Evolutionary conservation across 2,329 filamentous ascomycete species (phyloP).

Genomic region (Rhytidhysteron rufulum): DNA sequence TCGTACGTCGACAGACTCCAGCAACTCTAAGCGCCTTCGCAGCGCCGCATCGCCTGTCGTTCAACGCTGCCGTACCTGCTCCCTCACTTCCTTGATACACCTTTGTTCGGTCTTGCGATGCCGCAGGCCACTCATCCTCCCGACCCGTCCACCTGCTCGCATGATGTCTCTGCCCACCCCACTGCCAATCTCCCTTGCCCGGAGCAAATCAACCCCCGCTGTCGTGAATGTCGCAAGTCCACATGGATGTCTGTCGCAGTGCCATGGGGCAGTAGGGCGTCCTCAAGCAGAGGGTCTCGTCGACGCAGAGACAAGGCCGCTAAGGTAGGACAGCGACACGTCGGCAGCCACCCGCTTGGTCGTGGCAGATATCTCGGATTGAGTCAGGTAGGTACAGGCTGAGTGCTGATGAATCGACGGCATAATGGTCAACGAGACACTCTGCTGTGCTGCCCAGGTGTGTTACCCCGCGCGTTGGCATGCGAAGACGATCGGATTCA

Average conservation of each 20-base stretch:
- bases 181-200: constrained; percentile 1
- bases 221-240: constrained; percentile 11
- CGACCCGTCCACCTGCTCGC: constrained; percentile 14
- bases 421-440: neutral
- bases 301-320: neutral
- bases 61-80: constrained; percentile 17
- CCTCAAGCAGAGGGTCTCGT: too few relatives aligned
- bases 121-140: constrained; percentile 11
- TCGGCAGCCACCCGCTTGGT: neutral
- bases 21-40: constrained; percentile 23
- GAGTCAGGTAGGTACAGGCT: neutral
- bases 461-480: neutral
- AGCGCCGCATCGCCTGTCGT: constrained; percentile 29
- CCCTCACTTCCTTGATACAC: constrained; percentile 17
- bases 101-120: constrained; percentile 8
- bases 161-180: constrained; percentile 1
- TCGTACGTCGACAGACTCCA: neutral
- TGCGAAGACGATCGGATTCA: too few relatives aligned
- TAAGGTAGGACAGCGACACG: neutral
- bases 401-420: neutral
- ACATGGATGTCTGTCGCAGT: neutral
- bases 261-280: too few relatives aligned
- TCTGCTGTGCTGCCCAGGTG: neutral
- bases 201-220: constrained; percentile 16
- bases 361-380: neutral